Evolutionary conservation across 805 yeast genomes (phyloP).

Genomic region (Komagataella mondaviorum): DNA sequence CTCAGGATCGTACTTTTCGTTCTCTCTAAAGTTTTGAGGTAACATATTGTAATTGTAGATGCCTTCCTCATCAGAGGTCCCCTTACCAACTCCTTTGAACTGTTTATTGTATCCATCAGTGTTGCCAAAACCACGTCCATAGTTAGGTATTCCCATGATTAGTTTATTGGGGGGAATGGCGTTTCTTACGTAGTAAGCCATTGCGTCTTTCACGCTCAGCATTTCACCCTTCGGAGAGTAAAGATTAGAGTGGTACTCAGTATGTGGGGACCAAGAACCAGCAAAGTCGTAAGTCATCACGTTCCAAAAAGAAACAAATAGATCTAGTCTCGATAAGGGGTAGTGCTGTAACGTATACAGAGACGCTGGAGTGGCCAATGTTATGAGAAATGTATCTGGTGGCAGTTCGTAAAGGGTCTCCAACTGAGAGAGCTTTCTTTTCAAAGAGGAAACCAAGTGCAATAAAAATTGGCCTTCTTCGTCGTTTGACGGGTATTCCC

Average conservation of each 20-base stretch:
- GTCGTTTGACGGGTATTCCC: constrained; percentile 68
- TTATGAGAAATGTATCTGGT: constrained; percentile 26
- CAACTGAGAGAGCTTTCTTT: constrained; percentile 17
- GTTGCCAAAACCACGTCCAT: constrained; percentile 36
- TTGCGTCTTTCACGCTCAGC: constrained; percentile 33
- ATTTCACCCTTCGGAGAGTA: constrained; percentile 15
- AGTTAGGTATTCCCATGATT: constrained; percentile 77
- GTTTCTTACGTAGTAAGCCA: constrained; percentile 20
- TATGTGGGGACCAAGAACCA: constrained; percentile 58
- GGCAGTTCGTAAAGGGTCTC: constrained; percentile 14
- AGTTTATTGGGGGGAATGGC: constrained; percentile 39
- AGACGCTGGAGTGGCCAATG: constrained; percentile 72
- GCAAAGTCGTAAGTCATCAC: constrained; percentile 85
- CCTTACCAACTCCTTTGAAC: constrained; percentile 20
- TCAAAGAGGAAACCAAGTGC: constrained; percentile 20
- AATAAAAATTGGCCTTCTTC: constrained; percentile 32
- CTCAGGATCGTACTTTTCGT: constrained; percentile 36
- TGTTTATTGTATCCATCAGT: constrained; percentile 26
- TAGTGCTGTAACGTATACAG: constrained; percentile 27
- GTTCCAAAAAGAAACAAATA: constrained; percentile 57
- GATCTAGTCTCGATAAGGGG: constrained; percentile 40
- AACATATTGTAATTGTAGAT: constrained; percentile 43
- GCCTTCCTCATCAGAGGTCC: constrained; percentile 32
- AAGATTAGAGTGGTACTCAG: constrained; percentile 64
- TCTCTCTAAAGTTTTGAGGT: constrained; percentile 24